Evolutionary conservation across 2,329 filamentous ascomycete species (phyloP), one percentile per base, ranked within the genome.

Genomic region (Rhynchosporium agropyri): DNA sequence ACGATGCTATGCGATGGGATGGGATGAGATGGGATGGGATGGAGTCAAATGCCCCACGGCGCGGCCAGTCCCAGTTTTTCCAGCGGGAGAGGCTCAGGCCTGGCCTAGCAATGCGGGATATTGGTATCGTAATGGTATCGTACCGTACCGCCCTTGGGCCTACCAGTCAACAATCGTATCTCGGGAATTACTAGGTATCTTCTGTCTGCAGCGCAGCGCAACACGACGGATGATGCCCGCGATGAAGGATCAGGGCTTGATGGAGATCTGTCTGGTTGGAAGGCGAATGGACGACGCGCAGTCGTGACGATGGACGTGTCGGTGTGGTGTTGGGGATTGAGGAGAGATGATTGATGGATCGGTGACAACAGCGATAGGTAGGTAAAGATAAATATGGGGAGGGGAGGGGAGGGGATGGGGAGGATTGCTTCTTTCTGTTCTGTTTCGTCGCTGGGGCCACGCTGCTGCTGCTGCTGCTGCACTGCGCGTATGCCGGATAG

Each of bases 401-500:
- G 42, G 20, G 48, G 50, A 40, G 54, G 29, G 48, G 50, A 38
- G 43, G 48, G 46, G 55, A 40, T 29, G 36, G 46, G 54, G 58
- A 53, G 28, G 20, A 33, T 10, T 53, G 31, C 31, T 40, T 53
- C 50, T 53, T 29, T 26, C 20, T 20, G 20, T 20, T 20, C 20
- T 20, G 20, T 20, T 20, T 20, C 20, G 20, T 53, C 38, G 36
- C 50, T 53, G 20, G 50, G 50, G 38, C 31, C 33, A 13, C 29
- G 29, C 31, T 53, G 31, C 20, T 20, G 20, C 20, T 20, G 20
- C 20, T 31, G 50, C 50, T 33, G 31, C 31, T 53, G 12, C 38
- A 26, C 58, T 60, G 58, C 38, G 31, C 40, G 36, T 48, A 33
- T 46, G 29, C 45, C 29, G 57, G 63, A 64, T 64, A 64, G 63